A percentile compares a stretch with the other conserved stretches of the same genome.
These are phyloP conservation scores for Wickerhamomyces tratensis DNA, from an alignment of 805 yeast genomes.

Conservation along the genomic window DNA sequence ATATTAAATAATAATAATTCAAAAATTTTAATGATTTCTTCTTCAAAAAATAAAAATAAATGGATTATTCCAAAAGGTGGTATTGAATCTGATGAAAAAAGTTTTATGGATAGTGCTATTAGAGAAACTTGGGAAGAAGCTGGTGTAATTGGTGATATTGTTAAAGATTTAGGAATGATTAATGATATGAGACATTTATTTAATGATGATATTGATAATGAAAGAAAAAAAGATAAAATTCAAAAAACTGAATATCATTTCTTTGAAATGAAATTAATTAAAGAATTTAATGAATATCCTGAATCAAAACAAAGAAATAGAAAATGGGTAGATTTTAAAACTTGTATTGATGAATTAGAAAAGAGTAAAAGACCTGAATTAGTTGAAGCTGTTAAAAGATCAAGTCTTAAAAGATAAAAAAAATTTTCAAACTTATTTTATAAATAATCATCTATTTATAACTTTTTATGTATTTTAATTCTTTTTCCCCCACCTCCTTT, in stretches of 20 bases:
- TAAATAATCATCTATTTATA: too few relatives aligned
- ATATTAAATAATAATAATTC: constrained; percentile 48
- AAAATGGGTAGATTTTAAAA: constrained; percentile 64
- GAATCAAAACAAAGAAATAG: constrained; percentile 55
- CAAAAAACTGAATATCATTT: constrained; percentile 87
- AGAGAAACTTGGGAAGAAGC: constrained; percentile 99
- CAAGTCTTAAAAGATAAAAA: constrained; percentile 30
- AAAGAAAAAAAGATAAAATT: constrained; percentile 15
- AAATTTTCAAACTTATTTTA: too few relatives aligned
- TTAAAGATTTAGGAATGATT: constrained; percentile 49
- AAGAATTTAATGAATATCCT: constrained; percentile 63
- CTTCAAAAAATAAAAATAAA: constrained; percentile 53
- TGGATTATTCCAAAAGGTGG: constrained; percentile 98
- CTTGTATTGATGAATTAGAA: constrained; percentile 52
- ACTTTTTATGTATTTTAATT: too few relatives aligned
- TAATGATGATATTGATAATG: constrained; percentile 19
- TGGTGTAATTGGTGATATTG: constrained; percentile 67
- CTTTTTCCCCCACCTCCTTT: too few relatives aligned
- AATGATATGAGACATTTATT: constrained; percentile 47
- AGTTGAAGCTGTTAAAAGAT: constrained; percentile 49
- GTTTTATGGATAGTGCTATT: constrained; percentile 34
- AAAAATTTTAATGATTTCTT: constrained; percentile 69
- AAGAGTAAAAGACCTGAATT: constrained; percentile 59
- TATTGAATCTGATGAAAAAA: constrained; percentile 69
- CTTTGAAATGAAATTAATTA: constrained; percentile 60